Conservation (phyloP, 2,329 filamentous ascomycete genomes). For the Knoxdaviesia capensis region DNA sequence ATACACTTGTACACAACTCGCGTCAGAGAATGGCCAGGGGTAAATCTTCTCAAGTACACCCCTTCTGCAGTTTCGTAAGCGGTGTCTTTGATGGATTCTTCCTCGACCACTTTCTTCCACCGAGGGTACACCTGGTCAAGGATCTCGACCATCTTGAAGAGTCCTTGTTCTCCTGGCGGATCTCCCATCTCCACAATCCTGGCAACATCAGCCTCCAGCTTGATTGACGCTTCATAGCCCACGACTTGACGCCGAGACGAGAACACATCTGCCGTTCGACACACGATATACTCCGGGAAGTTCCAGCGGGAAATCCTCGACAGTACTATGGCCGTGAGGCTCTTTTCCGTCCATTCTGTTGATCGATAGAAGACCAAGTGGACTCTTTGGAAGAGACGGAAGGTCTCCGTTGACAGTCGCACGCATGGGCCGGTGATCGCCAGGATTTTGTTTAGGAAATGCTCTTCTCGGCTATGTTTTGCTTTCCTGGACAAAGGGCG, state of each 20-base stretch:
- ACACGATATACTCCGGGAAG: constrained; percentile 82
- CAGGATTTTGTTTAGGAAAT: constrained; percentile 63
- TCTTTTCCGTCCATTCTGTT: constrained; percentile 94
- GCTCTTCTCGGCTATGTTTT: constrained; percentile 42
- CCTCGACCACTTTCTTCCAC: constrained; percentile 64
- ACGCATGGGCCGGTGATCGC: constrained; percentile 66
- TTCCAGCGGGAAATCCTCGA: constrained; percentile 74
- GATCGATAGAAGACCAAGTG: constrained; percentile 93
- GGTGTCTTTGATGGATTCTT: constrained; percentile 55
- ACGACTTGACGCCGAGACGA: constrained; percentile 51
- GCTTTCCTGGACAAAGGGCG: background rate
- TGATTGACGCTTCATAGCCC: constrained; percentile 76
- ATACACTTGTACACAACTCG: constrained; percentile 79
- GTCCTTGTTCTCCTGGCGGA: constrained; percentile 40
- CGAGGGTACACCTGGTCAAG: constrained; percentile 59
- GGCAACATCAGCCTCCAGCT: constrained; percentile 66
- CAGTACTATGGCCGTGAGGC: constrained; percentile 81
- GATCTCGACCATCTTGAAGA: constrained; percentile 47
- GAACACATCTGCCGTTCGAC: constrained; percentile 78
- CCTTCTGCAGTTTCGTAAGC: constrained; percentile 71
- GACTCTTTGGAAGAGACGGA: constrained; percentile 79
- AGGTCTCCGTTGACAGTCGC: constrained; percentile 48
- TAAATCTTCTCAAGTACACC: constrained; percentile 74
- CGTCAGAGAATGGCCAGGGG: constrained; percentile 82
- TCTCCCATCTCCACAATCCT: constrained; percentile 63